Evolutionary conservation across 2,329 filamentous ascomycete species (phyloP), one percentile per base, ranked within the genome.

Genomic region (Lachnellula occidentalis): DNA sequence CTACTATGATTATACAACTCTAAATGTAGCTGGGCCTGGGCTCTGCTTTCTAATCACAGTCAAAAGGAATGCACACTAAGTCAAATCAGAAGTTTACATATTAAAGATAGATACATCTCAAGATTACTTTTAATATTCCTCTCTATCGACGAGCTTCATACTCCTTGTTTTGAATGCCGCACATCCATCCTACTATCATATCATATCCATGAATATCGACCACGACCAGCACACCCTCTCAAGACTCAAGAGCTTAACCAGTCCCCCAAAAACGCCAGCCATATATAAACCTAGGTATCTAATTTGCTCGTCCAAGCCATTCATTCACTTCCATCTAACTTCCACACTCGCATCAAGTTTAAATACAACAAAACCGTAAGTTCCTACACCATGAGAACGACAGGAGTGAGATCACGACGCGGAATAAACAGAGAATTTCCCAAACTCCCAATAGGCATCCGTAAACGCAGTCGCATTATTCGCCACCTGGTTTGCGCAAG

Each of bases 361-460:
- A 11, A 43, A 43, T 14, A 43, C n/a, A 43, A 11, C 12, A 15
- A 43, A 24, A 19, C n/a, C n/a, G n/a, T 3, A 22, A 12, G n/a
- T n/a, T 43, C 15, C 46, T 59, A 57, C 36, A 15, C 17, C 8
- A 5, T 17, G n/a, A n/a, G n/a, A 39, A 22, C 4, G n/a, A 22
- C 12, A 19, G 19, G 24, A 43, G 4, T 8, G 41, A 41, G 17
- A 19, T 43, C 21, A 43, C 12, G 41, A 43, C 2, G 48, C 57
- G 15, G 53, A 56, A 22, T 63, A 69, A 12, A 69, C 58, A 1
- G 56, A 54, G 36, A 67, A 66, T 11, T 56, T 47, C 4, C 64
- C 63, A 39, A 69, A 66, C 43, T 66, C 61, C 66, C 66, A 68
- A 51, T 64, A 69, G 2, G 66, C 58, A 27, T 68, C 50, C 7